Conservation (phyloP, 139 green algal genomes). For the Chlamydomonas schloesseri region DNA sequence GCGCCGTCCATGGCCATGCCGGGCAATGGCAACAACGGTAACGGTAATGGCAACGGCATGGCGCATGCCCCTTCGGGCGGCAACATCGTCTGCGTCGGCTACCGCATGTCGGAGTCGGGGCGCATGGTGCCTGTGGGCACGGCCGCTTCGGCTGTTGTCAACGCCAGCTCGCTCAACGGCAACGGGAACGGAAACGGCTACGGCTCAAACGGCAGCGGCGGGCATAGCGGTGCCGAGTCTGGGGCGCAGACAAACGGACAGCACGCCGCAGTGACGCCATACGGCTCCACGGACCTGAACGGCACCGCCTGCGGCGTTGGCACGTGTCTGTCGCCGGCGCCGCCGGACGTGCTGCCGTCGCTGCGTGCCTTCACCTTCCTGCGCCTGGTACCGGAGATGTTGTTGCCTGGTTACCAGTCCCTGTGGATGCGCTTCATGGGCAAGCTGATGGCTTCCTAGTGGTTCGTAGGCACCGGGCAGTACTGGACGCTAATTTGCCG, state of each 20-base stretch:
- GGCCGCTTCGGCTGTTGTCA: background rate
- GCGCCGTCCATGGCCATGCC: background rate
- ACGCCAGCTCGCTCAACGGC: no score
- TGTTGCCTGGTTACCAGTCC: conserved; percentile 67
- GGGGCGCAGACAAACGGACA: background rate
- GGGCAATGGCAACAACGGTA: background rate
- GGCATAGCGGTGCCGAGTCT: background rate
- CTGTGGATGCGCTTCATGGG: conserved; percentile 79
- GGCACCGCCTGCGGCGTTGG: no score
- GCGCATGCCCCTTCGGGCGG: background rate
- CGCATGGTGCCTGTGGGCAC: background rate
- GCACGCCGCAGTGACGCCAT: no score
- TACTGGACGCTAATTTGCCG: no score
- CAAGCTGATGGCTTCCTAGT: conserved; percentile 39
- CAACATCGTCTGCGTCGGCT: conserved; percentile 4
- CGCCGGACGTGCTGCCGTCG: conserved; percentile 63
- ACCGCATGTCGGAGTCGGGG: conserved; percentile 30
- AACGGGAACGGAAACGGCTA: no score
- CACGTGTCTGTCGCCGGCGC: conserved; percentile 3
- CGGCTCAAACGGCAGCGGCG: no score
- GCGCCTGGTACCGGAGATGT: conserved; percentile 81
- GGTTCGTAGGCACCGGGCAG: no score
- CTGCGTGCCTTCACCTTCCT: conserved; percentile 91
- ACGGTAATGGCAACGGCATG: background rate
- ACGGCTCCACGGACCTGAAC: no score